Percentiles rank a stretch among this genome's conserved stretches.
Conservation (phyloP, 805 yeast species). For the Ogataea ganodermae region DNA sequence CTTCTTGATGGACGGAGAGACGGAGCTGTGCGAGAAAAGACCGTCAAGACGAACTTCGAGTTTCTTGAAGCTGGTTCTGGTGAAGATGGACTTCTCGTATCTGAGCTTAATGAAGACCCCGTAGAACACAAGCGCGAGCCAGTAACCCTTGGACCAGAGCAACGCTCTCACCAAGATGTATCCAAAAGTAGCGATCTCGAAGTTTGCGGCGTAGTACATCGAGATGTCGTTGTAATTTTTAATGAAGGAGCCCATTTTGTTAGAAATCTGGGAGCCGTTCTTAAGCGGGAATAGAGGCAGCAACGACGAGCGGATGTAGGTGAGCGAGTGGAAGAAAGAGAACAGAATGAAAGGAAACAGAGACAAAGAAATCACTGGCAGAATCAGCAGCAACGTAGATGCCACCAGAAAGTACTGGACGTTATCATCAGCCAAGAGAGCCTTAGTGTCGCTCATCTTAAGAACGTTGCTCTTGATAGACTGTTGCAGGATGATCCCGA, state of each 20-base stretch:
- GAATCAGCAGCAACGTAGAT: conserved; percentile 52
- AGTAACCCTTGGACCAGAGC: conserved; percentile 62
- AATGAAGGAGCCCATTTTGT: conserved; percentile 45
- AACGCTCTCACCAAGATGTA: conserved; percentile 40
- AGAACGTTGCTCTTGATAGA: conserved; percentile 41
- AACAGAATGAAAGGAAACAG: conserved; percentile 74
- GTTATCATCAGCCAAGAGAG: conserved; percentile 45
- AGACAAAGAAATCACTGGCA: conserved; percentile 62
- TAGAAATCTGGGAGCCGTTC: conserved; percentile 14
- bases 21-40: conserved; percentile 51
- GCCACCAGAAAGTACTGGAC: conserved; percentile 65
- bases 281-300: conserved; percentile 58
- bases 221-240: conserved; percentile 58
- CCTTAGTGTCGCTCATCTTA: conserved; percentile 22
- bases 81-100: conserved; percentile 72
- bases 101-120: conserved; percentile 71
- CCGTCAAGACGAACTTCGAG: conserved; percentile 68
- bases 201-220: conserved; percentile 58
- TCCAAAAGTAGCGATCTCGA: conserved; percentile 43
- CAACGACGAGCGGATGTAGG: conserved; percentile 63
- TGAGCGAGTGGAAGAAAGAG: conserved; percentile 79
- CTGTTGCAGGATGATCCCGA: conserved; percentile 75
- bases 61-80: conserved; percentile 60
- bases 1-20: conserved; percentile 51
- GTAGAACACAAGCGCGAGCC: conserved; percentile 57